phyloP scores from a whole-genome alignment of 1,284 basidiomycete species.

The Ceratobasidium theobromae region DNA sequence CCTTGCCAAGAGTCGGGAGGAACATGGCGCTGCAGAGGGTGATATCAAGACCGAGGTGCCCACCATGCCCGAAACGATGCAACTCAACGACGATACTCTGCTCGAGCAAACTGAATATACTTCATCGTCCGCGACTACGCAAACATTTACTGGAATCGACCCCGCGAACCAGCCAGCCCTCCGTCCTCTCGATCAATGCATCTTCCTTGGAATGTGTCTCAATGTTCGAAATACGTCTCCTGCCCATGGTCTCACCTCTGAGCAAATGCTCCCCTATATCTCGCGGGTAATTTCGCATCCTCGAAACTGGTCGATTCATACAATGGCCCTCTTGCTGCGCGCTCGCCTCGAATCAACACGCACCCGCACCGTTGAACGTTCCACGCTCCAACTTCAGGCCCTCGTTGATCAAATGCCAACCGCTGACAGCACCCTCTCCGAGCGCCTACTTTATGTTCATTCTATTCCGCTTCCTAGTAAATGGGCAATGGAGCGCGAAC shows the following conservation, averaged over 20 bases:
- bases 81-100: conserved; percentile 94
- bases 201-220: conserved; percentile 85
- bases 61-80: conserved; percentile 81
- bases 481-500: conserved; percentile 90
- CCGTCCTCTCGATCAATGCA: conserved; percentile 88
- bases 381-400: conserved; percentile 86
- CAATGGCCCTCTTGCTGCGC: conserved; percentile 88
- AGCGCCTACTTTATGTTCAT: conserved; percentile 79
- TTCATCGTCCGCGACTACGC: conserved; percentile 54
- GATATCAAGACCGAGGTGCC: conserved; percentile 53
- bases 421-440: conserved; percentile 66
- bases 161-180: conserved; percentile 83
- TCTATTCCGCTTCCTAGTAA: conserved; percentile 77
- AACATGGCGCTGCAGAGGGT: conserved; percentile 45
- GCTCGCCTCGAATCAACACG: conserved; percentile 84
- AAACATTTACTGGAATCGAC: conserved; percentile 64
- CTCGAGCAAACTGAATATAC: conserved; percentile 94
- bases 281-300: conserved; percentile 83
- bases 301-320: conserved; percentile 91
- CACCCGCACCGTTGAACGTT: conserved; percentile 87
- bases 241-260: conserved; percentile 78
- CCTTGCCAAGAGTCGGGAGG: conserved; percentile 79
- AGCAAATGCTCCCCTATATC: conserved; percentile 90
- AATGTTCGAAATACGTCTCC: conserved; percentile 88
- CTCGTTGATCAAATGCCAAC: conserved; percentile 94